Percentiles rank a stretch among this genome's conserved stretches.
Conservation (phyloP, 1,139 yeast genomes). For the Protomyces inouyei region DNA sequence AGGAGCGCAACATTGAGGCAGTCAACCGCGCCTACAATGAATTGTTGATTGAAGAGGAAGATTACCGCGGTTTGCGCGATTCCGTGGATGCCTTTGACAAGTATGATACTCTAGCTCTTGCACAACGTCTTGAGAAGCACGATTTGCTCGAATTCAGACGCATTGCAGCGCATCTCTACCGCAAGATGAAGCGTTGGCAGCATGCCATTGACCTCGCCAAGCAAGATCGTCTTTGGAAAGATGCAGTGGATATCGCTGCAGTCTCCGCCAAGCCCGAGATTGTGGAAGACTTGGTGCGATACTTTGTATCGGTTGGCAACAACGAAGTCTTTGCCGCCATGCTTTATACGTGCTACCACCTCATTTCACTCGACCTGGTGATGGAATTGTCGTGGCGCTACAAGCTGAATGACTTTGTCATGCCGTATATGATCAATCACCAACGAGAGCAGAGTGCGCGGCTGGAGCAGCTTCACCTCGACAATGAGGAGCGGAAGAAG, state of each 20-base stretch:
- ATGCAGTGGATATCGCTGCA: constrained; percentile 90
- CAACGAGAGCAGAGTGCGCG: constrained; percentile 67
- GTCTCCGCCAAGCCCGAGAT: constrained; percentile 70
- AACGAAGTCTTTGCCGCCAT: constrained; percentile 92
- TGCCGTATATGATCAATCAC: constrained; percentile 84
- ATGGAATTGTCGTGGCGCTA: constrained; percentile 89
- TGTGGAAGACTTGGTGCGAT: constrained; percentile 80
- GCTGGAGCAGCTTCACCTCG: constrained; percentile 61
- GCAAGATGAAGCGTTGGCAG: constrained; percentile 88
- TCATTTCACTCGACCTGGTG: constrained; percentile 75
- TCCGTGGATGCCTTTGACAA: constrained; percentile 87
- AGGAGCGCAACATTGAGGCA: constrained; percentile 81
- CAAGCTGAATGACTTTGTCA: constrained; percentile 70
- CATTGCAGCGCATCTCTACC: constrained; percentile 88
- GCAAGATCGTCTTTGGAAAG: constrained; percentile 90
- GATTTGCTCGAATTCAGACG: constrained; percentile 87
- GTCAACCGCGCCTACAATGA: constrained; percentile 96
- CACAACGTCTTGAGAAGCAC: constrained; percentile 88
- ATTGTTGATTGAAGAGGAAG: constrained; percentile 91
- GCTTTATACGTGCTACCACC: constrained; percentile 77
- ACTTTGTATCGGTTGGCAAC: constrained; percentile 95
- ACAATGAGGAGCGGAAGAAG: constrained; percentile 64
- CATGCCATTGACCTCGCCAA: constrained; percentile 85
- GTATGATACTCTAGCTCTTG: constrained; percentile 86
- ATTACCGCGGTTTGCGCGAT: constrained; percentile 78